Base-by-base conservation (phyloP, 257 asterid genomes). In the Plantago major region DNA sequence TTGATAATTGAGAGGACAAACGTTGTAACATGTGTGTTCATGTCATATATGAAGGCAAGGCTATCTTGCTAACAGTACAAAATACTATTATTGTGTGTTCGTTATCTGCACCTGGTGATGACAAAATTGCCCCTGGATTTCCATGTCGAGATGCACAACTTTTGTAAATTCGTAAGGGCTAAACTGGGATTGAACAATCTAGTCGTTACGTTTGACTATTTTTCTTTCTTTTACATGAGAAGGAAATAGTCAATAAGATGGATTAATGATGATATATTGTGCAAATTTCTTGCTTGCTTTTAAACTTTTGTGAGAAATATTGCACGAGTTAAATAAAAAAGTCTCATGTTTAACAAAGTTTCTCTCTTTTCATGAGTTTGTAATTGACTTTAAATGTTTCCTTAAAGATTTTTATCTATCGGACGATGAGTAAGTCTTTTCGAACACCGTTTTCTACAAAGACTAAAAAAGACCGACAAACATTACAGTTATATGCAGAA, bases 121-220 rank as follows among this genome's bases (percentile, higher is more conserved):
- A 71, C 84, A 3, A 57, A 3, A 59, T 8, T 70, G 71, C 67
- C 84, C 81, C 48, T 62, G 12, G 26, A 4, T 11, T 13, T 22
- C 26, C 26, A 22, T 22, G 26, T 30, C 55, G 55, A 46, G 42
- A 63, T 16, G 37, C 3, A 7, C 37, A 6, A 28, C 12, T 11
- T 61, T 46, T 48, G 11, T 48, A 4, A 7, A 22, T 45, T 30
- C 46, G 10, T 5, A 26, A 46, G 18, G 26, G 55, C 66, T 12
- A 14, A 15, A 47, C n/a, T 13, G 56, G 17, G 13, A 62, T 14
- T 47, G 48, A 13, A 2, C 16, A 33, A 12, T 45, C 14, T 42
- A 58, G 63, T 28, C 50, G 17, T 16, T 15, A 38, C 48, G 16
- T 16, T 58, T 58, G 63, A 58, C 63, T 16, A 33, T 57, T 17